Evolutionary conservation across 1,284 basidiomycete species (phyloP).

Genomic region (Rhizoctonia solani): DNA sequence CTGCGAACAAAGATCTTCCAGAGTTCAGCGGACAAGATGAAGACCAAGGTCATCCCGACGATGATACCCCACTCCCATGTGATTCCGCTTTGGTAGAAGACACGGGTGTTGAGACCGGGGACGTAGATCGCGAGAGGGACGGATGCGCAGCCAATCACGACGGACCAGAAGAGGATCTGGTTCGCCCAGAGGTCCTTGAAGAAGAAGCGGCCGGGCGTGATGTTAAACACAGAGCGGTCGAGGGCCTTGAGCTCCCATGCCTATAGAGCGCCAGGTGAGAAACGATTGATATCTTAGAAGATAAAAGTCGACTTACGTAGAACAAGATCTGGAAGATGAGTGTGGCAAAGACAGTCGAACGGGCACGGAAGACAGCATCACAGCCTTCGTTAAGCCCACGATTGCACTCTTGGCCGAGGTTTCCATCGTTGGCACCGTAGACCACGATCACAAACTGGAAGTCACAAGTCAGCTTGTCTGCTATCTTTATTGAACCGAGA

Average conservation of each 20-base stretch:
- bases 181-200: constrained; percentile 57
- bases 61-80: constrained; percentile 54
- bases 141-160: constrained; percentile 52
- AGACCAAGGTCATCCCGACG: constrained; percentile 28
- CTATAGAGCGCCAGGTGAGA: constrained; percentile 4
- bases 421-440: constrained; percentile 55
- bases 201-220: constrained; percentile 29
- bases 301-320: constrained; percentile 39
- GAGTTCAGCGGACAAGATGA: constrained; percentile 15
- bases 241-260: constrained; percentile 34
- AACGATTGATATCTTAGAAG: not conserved
- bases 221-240: constrained; percentile 32
- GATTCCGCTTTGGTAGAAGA: constrained; percentile 53
- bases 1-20: constrained; percentile 32
- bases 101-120: constrained; percentile 41
- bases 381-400: constrained; percentile 47
- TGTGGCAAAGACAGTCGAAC: constrained; percentile 58
- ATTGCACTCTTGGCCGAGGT: constrained; percentile 59
- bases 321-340: constrained; percentile 56
- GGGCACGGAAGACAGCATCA: constrained; percentile 56
- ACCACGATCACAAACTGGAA: constrained; percentile 56
- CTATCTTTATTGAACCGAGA: not conserved
- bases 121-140: constrained; percentile 59
- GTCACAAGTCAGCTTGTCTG: not conserved
- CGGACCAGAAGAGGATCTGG: constrained; percentile 58